Evolutionary conservation across 192 early-diverging fungal species (phyloP).

Genomic region (Lobosporangium transversale): DNA sequence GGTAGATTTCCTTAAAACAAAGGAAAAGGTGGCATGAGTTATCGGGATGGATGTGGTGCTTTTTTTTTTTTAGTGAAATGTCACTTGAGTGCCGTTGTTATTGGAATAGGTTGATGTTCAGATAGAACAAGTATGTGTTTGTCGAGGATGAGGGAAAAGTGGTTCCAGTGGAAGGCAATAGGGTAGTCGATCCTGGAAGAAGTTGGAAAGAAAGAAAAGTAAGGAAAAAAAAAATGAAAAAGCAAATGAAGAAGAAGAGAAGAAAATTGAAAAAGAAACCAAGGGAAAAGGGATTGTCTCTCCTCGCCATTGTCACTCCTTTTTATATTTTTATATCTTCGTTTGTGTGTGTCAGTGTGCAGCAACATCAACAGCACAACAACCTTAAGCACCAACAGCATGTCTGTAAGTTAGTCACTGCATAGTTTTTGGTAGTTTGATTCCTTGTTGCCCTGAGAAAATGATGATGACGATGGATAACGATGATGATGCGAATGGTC

Average conservation of each 20-base stretch:
- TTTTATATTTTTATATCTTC: too few relatives aligned
- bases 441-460: not conserved
- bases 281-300: not conserved
- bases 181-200: not conserved
- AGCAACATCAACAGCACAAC: too few relatives aligned
- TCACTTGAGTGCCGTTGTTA: too few relatives aligned
- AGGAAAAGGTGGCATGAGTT: not conserved
- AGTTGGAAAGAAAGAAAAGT: not conserved
- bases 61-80: not conserved
- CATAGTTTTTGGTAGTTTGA: not conserved
- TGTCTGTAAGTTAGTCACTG: not conserved
- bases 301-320: too few relatives aligned
- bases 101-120: too few relatives aligned
- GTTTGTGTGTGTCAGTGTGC: too few relatives aligned
- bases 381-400: not conserved
- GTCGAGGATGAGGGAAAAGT: not conserved
- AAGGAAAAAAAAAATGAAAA: not conserved
- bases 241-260: constrained; percentile 1
- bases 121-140: too few relatives aligned
- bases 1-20: not conserved
- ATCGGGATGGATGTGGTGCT: not conserved
- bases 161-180: not conserved
- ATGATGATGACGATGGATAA: not conserved
- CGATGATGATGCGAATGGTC: not conserved
- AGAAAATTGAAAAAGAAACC: not conserved